Base-by-base conservation (phyloP, 192 early-diverging fungal species). In the Rhizoclosmatium sp. region DNA sequence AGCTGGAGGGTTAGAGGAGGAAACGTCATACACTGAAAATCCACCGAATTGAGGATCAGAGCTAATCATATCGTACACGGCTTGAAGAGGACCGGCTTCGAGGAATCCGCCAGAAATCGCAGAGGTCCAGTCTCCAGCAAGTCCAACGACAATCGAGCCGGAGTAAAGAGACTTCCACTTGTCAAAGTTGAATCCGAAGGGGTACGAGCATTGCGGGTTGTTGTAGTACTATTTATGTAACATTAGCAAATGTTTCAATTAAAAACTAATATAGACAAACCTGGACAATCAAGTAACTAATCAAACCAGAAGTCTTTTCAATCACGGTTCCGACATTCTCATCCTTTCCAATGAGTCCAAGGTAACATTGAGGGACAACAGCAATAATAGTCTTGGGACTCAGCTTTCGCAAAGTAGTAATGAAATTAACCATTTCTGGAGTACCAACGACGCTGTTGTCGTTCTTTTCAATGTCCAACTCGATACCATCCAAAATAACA, bases 81-180 rank as follows among this genome's bases (percentile, higher is more conserved):
- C 75, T 76, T 76, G 75, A 21, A 76, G 46, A 12, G 75, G 75
- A 16, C 75, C 75, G 4, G 75, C 4, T 39, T 65, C 75, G n/a
- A 76, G 41, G 41, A 76, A 76, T 0, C 75, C 75, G 44, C 75
- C 75, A 14, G 23, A 41, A 42, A 76, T 76, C 9, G 75, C 75
- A 5, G 75, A 76, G 12, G 75, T 76, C 75, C 75, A 76, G 49
- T 76, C 75, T 19, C 75, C 75, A 39, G 75, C 75, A 5, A 76
- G 75, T 41, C 75, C 75, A 56, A 76, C 46, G 23, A 76, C 41
- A 44, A 76, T 65, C 4, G 21, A 31, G 3, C 75, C 75, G 2
- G 49, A 12, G 46, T 49, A 76, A 12, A 76, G 46, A 14, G 44
- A n/a, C 48, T 31, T 76, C 75, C 75, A 76, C 4, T 4, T 47